phyloP scores from a whole-genome alignment of 1,284 basidiomycete genomes.

The Austropuccinia psidii region DNA sequence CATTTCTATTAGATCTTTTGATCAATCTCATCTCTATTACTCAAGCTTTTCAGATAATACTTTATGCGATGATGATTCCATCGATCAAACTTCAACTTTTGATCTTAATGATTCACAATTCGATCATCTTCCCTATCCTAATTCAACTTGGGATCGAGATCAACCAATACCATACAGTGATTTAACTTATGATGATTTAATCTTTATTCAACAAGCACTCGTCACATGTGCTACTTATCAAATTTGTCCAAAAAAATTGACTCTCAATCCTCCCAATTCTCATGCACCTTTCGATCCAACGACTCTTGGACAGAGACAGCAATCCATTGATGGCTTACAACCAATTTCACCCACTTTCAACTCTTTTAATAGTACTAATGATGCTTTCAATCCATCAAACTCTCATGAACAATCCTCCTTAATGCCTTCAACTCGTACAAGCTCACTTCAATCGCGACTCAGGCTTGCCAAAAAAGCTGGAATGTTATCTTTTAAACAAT shows the following conservation, averaged over 20 bases:
- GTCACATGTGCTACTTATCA: background rate
- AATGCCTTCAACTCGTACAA: background rate
- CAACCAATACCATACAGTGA: background rate
- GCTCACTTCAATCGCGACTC: background rate
- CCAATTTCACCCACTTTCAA: background rate
- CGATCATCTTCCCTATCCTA: background rate
- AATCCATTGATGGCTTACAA: background rate
- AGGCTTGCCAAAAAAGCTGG: background rate
- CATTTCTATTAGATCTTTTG: background rate
- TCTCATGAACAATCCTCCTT: background rate
- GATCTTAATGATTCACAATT: background rate
- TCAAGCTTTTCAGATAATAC: background rate
- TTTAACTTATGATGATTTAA: background rate
- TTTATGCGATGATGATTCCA: background rate
- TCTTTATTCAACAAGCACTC: constrained; percentile 3
- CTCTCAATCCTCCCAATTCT: background rate
- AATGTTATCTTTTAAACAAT: background rate
- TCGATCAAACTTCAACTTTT: background rate
- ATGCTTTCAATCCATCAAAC: background rate
- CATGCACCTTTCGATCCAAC: background rate
- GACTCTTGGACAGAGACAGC: background rate
- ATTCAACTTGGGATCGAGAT: background rate
- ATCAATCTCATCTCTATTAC: background rate
- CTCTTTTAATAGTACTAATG: background rate
- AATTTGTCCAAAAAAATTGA: background rate